Percentiles rank a stretch among this genome's conserved stretches.
These are phyloP conservation scores for Irpex rosettiformis DNA, from an alignment of 1,284 basidiomycete species.

Conservation along the genomic window DNA sequence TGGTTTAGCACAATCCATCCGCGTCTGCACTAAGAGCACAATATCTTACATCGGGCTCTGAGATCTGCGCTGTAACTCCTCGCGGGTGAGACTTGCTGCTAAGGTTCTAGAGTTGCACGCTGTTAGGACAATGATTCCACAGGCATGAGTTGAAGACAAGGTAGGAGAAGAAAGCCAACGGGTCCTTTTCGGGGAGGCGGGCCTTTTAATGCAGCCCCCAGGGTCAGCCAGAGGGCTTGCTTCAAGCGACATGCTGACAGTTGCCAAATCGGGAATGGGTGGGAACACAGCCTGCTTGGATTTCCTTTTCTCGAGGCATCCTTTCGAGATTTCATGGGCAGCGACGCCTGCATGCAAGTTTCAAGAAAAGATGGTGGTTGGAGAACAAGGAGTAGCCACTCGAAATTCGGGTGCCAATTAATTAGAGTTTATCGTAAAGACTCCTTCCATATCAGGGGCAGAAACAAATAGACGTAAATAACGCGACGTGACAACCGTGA, in stretches of 20 bases:
- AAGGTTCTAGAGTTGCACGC: neutral
- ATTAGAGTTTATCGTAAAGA: neutral
- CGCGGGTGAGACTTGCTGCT: neutral
- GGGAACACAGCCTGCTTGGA: too few relatives aligned
- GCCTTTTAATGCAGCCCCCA: neutral
- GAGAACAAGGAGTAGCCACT: neutral
- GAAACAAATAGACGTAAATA: slow-evolving; percentile 9
- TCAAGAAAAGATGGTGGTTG: neutral
- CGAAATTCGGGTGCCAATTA: neutral
- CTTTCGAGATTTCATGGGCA: too few relatives aligned
- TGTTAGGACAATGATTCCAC: neutral
- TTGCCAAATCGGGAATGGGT: neutral
- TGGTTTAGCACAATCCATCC: neutral
- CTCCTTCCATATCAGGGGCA: neutral
- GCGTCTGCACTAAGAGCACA: neutral
- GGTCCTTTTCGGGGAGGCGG: too few relatives aligned
- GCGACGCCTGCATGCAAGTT: neutral
- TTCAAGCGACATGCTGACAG: neutral
- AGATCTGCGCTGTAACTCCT: neutral
- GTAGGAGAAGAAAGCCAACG: neutral
- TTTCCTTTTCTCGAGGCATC: too few relatives aligned
- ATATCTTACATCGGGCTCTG: neutral
- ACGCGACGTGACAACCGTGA: slow-evolving; percentile 11
- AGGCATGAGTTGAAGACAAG: neutral
- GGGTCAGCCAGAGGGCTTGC: neutral